These are phyloP conservation scores for Cryptosporidium xiaoi DNA, from an alignment of 169 alveolate genomes.

Conservation along the genomic window DNA sequence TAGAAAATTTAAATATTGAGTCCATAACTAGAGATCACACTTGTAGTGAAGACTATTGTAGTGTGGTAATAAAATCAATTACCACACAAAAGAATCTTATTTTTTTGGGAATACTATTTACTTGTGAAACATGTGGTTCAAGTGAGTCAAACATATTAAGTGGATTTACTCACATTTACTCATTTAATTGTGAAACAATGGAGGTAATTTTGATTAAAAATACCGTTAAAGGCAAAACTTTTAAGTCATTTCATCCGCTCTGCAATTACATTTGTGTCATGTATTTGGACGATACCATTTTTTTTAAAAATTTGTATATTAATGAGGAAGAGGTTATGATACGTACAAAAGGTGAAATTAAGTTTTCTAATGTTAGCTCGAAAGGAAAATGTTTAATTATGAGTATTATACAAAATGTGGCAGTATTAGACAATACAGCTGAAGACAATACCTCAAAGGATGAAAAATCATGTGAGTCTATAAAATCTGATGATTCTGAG, in stretches of 20 bases:
- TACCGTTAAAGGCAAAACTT: constrained; percentile 3
- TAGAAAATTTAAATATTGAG: constrained; percentile 7
- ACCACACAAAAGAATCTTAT: background rate
- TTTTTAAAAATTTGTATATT: constrained; percentile 6
- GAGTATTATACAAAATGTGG: background rate
- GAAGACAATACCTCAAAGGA: background rate
- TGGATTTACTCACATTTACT: constrained; percentile 27
- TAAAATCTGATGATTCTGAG: background rate
- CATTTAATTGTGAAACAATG: background rate
- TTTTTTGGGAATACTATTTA: constrained; percentile 55
- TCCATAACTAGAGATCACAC: constrained; percentile 3
- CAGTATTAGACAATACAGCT: background rate
- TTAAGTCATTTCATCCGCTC: constrained; percentile 36
- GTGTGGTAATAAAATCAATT: background rate
- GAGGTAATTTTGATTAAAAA: constrained; percentile 1
- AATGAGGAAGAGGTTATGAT: constrained; percentile 25
- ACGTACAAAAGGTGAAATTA: constrained; percentile 63
- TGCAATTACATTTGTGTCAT: constrained; percentile 24
- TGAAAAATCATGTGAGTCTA: background rate
- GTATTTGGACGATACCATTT: constrained; percentile 44
- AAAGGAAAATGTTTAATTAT: constrained; percentile 38
- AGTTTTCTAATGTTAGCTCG: constrained; percentile 15
- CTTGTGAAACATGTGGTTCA: constrained; percentile 1
- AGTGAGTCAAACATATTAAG: background rate
- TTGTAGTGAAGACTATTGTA: constrained; percentile 9